Evolutionary conservation across 139 green algal genomes (phyloP), one percentile per base, ranked within the genome.

Genomic region (Closterium sp.): DNA sequence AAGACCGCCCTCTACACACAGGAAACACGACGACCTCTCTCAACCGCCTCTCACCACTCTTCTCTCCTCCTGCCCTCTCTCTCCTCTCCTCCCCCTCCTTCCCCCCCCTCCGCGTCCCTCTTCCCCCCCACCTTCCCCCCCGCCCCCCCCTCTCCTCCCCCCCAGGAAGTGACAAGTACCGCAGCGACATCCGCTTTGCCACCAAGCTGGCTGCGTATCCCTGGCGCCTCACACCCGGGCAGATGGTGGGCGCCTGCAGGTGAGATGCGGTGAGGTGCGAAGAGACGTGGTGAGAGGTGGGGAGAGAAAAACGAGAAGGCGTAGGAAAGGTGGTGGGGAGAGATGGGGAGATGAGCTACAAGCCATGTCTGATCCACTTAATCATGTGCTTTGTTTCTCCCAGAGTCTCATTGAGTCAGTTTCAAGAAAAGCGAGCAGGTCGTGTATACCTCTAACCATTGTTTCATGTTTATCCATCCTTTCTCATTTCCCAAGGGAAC

Each of bases 401-500:
- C n/a, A n/a, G n/a, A n/a, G n/a, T n/a, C n/a, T n/a, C n/a, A 66
- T 66, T 8, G 38, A 10, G 38, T 66, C 0, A 66, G 38, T 66
- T 8, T 8, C 9, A 10, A 10, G 38, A 66, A 10, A 66, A 95
- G 94, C 33, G 95, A 96, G 89, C 55, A 95, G n/a, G 95, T 95
- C 32, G 85, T 91, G 34, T 95, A 95, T 43, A 94, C 95, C 8
- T 96, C 94, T 94, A 31, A 97, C n/a, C n/a, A n/a, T n/a, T n/a
- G n/a, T n/a, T n/a, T n/a, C n/a, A n/a, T n/a, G n/a, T n/a, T n/a
- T n/a, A n/a, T n/a, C n/a, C n/a, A n/a, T n/a, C n/a, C n/a, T n/a
- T n/a, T n/a, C 87, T 98, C 19, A 97, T 96, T 5, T 90, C 95
- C 6, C 88, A 91, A 83, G 96, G 97, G 86, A 97, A 98, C 87